Conservation (phyloP, 1,284 basidiomycete genomes). For the Termitomyces sp. region DNA sequence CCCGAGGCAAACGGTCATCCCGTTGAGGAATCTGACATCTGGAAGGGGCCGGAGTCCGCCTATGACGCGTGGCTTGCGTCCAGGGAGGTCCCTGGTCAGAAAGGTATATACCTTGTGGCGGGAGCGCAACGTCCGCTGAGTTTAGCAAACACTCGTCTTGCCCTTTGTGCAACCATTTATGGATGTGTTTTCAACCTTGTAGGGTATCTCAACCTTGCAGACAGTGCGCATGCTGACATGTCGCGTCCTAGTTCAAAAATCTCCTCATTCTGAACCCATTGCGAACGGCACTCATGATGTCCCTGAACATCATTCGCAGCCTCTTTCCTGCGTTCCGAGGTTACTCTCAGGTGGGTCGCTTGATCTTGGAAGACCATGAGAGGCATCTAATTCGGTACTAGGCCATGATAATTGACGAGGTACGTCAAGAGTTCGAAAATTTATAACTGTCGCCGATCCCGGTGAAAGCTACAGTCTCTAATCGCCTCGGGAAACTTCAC, state of each 20-base stretch:
- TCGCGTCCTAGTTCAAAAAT: conserved; percentile 32
- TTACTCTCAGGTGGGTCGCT: conserved; percentile 58
- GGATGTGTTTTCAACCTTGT: conserved; percentile 53
- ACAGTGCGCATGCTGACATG: conserved; percentile 10
- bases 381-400: conserved; percentile 22
- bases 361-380: conserved; percentile 11
- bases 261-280: conserved; percentile 64
- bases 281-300: conserved; percentile 59
- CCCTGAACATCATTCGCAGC: conserved; percentile 64
- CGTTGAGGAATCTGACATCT: conserved; percentile 4
- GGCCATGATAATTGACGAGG: conserved; percentile 78
- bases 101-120: conserved; percentile 45
- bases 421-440: conserved; percentile 27
- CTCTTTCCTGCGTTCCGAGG: conserved; percentile 74
- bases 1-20: conserved; percentile 13
- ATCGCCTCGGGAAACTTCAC: conserved; percentile 61
- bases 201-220: conserved; percentile 12
- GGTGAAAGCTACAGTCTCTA: conserved; percentile 55
- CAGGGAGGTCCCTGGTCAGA: conserved; percentile 40
- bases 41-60: conserved; percentile 27
- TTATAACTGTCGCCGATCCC: conserved; percentile 14
- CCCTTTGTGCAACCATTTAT: conserved; percentile 43
- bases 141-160: conserved; percentile 48
- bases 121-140: conserved; percentile 63
- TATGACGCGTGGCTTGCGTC: conserved; percentile 66